phyloP scores from a whole-genome alignment of 1,284 basidiomycete genomes.

The Ceratobasidium sp. region DNA sequence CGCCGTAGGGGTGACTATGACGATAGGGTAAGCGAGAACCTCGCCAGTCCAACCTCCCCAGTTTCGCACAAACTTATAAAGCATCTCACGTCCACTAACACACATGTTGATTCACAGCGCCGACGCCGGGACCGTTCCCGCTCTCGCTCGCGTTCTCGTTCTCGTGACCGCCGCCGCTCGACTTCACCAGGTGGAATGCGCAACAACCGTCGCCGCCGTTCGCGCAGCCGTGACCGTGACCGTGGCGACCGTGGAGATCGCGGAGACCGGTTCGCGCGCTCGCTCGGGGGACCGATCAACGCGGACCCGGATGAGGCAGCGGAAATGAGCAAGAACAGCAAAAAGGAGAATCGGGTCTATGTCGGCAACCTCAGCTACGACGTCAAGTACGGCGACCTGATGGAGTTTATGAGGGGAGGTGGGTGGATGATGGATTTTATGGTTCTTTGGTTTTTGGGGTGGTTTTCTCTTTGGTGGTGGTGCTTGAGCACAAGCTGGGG shows the following conservation, averaged over 20 bases:
- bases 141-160: constrained; percentile 70
- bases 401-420: constrained; percentile 99
- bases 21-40: constrained; percentile 41
- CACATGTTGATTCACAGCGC: constrained; percentile 50
- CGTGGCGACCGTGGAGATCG: constrained; percentile 53
- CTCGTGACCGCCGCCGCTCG: constrained; percentile 63
- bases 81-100: constrained; percentile 45
- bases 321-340: constrained; percentile 91
- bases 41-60: constrained; percentile 32
- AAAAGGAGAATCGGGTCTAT: constrained; percentile 97
- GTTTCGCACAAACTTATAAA: neutral
- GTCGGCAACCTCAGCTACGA: constrained; percentile 98
- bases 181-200: constrained; percentile 62
- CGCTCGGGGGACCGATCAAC: constrained; percentile 90
- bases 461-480: constrained; percentile 49
- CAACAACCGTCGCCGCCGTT: constrained; percentile 64
- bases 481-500: constrained; percentile 16
- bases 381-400: constrained; percentile 96
- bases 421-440: constrained; percentile 77
- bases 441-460: constrained; percentile 58
- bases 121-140: constrained; percentile 49
- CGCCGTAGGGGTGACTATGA: constrained; percentile 33
- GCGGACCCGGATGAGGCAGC: constrained; percentile 88
- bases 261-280: constrained; percentile 54
- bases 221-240: constrained; percentile 65